These are phyloP conservation scores for Flaveria floridana DNA, from an alignment of 140 eudicot genomes.

Conservation along the genomic window DNA sequence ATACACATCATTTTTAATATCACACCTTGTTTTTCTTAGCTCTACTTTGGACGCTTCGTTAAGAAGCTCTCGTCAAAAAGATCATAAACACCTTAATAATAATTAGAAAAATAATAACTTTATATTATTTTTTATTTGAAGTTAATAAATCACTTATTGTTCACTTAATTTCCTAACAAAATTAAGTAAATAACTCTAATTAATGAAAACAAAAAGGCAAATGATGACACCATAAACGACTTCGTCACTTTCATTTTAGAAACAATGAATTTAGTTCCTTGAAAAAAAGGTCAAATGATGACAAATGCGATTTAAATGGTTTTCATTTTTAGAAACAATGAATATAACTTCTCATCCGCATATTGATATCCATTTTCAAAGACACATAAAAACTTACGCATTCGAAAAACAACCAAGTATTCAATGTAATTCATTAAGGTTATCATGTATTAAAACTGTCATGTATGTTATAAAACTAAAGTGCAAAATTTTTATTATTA, in stretches of 20 bases:
- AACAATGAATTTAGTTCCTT: background rate
- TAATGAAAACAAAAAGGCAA: background rate
- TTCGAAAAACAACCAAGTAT: background rate
- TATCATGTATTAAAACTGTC: background rate
- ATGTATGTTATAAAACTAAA: too few species aligned
- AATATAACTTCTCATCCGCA: background rate
- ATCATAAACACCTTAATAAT: too few species aligned
- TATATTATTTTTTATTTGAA: too few species aligned
- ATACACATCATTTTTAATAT: too few species aligned
- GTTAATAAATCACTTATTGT: too few species aligned
- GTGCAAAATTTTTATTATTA: too few species aligned
- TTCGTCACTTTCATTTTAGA: background rate
- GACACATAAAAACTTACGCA: background rate
- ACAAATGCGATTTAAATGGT: background rate
- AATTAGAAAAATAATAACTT: too few species aligned
- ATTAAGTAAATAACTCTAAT: background rate
- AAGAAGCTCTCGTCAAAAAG: background rate
- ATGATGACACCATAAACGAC: background rate
- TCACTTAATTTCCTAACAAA: background rate
- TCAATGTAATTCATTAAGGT: background rate
- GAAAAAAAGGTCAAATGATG: slow-evolving; percentile 7
- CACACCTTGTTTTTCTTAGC: background rate
- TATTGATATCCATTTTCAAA: background rate
- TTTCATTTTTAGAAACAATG: background rate
- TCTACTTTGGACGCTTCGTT: background rate